Base-by-base conservation (phyloP, 2,329 filamentous ascomycete genomes). In the Mycosphaerelloides madeirae region DNA sequence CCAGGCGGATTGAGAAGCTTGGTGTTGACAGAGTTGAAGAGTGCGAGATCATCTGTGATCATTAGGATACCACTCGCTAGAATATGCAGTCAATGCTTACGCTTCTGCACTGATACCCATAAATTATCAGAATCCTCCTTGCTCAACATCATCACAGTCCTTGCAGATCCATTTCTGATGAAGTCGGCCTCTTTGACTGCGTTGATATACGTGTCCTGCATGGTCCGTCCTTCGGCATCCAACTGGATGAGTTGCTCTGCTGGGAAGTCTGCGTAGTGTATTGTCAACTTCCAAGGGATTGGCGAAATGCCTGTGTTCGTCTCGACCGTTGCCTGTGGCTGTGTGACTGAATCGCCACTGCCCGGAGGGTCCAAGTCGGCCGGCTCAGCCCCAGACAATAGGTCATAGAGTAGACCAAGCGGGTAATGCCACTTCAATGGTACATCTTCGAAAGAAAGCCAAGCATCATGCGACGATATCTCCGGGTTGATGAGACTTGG, bases 121-220 rank as follows among this genome's bases (percentile, higher is more conserved):
- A 96, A 74, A 25, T 84, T 79, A 6, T 83, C 87, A 12, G 87
- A 93, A 64, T 95, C 83, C 35, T 86, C 81, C 64, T 89, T 90
- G 49, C 84, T 88, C 59, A 96, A 72, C 42, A 82, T 84, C 87
- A 95, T 95, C 60, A 95, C 90, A 49, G 85, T 84, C 63, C 91
- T 89, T 13, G 87, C 88, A 42, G 85, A 93, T 34, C 89, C 88
- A 56, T 93, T 91, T 40, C 90, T 80, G 39, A 95, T 73, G 56
- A 89, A 95, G 66, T 95, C 89, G 22, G 90, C 89, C 60, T 85
- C 83, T 62, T 86, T 86, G 50, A 85, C 81, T 41, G 75, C 80
- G 53, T 85, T 84, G 42, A 83, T 80, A 58, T 79, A 86, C 0
- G 80, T 73, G 61, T 85, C 83, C 48, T 81, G 77, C 60, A 82